Evolutionary conservation across 805 yeast genomes (phyloP).

Genomic region (Candida peoriensis): DNA sequence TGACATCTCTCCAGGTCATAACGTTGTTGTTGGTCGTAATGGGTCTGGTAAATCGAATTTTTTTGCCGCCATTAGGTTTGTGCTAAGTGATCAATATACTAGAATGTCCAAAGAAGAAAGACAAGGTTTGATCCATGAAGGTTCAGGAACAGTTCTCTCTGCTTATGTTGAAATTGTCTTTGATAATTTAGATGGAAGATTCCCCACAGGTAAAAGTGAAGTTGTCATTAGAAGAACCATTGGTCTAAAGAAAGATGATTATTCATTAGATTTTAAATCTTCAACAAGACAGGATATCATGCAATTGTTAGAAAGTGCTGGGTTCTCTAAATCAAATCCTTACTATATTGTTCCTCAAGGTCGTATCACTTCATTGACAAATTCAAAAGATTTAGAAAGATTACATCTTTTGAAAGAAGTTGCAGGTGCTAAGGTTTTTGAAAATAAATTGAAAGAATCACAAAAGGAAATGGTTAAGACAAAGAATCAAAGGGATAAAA

Average conservation of each 20-base stretch:
- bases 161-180: slow-evolving; percentile 89
- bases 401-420: slow-evolving; percentile 79
- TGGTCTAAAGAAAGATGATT: slow-evolving; percentile 91
- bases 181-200: slow-evolving; percentile 72
- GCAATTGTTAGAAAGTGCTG: slow-evolving; percentile 84
- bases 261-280: slow-evolving; percentile 72
- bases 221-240: slow-evolving; percentile 80
- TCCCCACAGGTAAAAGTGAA: slow-evolving; percentile 52
- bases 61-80: slow-evolving; percentile 92
- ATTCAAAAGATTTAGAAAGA: slow-evolving; percentile 83
- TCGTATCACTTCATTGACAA: slow-evolving; percentile 78
- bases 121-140: slow-evolving; percentile 84
- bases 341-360: slow-evolving; percentile 98
- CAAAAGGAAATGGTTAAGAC: slow-evolving; percentile 74
- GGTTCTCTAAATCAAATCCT: slow-evolving; percentile 85
- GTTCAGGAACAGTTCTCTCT: slow-evolving; percentile 84
- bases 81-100: slow-evolving; percentile 82
- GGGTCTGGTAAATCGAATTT: slow-evolving; percentile 98
- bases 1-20: slow-evolving; percentile 71
- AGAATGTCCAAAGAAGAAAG: slow-evolving; percentile 82
- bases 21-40: slow-evolving; percentile 86
- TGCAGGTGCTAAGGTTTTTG: slow-evolving; percentile 93
- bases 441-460: slow-evolving; percentile 72
- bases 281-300: slow-evolving; percentile 77
- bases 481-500: slow-evolving; percentile 60